These are phyloP conservation scores for Hirschfeldia incana DNA, from an alignment of 345 rosid species.

Conservation along the genomic window DNA sequence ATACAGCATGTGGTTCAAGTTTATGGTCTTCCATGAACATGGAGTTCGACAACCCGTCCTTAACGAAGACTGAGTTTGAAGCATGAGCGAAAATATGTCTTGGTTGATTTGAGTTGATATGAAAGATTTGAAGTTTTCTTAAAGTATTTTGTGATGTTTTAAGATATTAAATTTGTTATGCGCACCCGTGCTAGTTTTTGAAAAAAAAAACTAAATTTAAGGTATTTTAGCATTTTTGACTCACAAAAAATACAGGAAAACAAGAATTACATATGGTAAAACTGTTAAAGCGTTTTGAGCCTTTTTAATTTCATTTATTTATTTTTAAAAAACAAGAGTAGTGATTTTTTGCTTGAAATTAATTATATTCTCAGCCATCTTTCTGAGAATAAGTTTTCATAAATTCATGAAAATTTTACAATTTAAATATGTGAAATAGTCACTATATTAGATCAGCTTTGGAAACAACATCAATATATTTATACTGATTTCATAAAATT, in stretches of 20 bases:
- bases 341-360: neutral
- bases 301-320: neutral
- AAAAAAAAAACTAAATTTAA: no score
- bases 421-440: neutral
- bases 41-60: neutral
- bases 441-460: neutral
- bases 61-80: neutral
- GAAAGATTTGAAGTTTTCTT: neutral
- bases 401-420: neutral
- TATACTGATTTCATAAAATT: neutral
- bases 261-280: neutral
- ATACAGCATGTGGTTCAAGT: neutral
- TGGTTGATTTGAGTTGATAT: neutral
- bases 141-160: neutral
- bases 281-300: neutral
- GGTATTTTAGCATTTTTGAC: neutral
- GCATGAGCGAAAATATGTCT: neutral
- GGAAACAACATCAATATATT: neutral
- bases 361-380: neutral
- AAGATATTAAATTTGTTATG: neutral
- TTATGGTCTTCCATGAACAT: neutral
- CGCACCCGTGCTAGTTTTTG: neutral
- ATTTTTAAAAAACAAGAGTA: neutral
- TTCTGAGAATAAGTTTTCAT: neutral
- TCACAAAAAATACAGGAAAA: neutral